Evolutionary conservation across 257 asterid genomes (phyloP).

Genomic region (Perilla frutescens): DNA sequence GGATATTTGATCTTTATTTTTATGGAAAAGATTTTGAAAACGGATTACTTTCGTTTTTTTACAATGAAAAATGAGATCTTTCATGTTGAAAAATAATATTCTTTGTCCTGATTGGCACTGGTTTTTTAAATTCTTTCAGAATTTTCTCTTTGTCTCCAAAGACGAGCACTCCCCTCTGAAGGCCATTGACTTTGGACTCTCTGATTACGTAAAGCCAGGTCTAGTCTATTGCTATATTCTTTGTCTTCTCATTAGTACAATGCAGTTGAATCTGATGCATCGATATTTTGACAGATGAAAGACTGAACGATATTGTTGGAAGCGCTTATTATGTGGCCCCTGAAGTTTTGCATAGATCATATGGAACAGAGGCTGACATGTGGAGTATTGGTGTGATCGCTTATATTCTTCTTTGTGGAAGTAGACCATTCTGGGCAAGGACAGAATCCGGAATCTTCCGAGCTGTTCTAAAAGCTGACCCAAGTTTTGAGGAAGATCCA

Average conservation of each 20-base stretch:
- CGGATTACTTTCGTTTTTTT: background rate
- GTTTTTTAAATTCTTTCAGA: slow-evolving; percentile 48
- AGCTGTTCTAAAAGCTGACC: slow-evolving; percentile 63
- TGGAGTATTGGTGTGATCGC: slow-evolving; percentile 90
- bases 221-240: slow-evolving; percentile 15
- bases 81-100: background rate
- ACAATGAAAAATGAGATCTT: background rate
- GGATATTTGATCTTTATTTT: background rate
- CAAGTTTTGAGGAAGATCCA: slow-evolving; percentile 57
- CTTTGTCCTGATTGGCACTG: slow-evolving; percentile 16
- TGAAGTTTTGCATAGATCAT: slow-evolving; percentile 76
- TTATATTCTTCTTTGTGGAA: slow-evolving; percentile 80
- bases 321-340: slow-evolving; percentile 90
- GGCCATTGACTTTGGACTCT: slow-evolving; percentile 87
- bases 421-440: slow-evolving; percentile 83
- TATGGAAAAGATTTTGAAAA: background rate
- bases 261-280: slow-evolving; percentile 31
- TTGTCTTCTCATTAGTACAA: slow-evolving; percentile 5
- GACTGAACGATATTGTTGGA: slow-evolving; percentile 78
- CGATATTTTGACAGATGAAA: slow-evolving; percentile 58
- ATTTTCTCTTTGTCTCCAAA: slow-evolving; percentile 63
- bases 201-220: slow-evolving; percentile 88
- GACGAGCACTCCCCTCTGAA: slow-evolving; percentile 66
- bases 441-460: slow-evolving; percentile 80
- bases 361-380: slow-evolving; percentile 81